Base-by-base conservation (phyloP, 2,329 filamentous ascomycete species). In the Juglanconis oblonga region DNA sequence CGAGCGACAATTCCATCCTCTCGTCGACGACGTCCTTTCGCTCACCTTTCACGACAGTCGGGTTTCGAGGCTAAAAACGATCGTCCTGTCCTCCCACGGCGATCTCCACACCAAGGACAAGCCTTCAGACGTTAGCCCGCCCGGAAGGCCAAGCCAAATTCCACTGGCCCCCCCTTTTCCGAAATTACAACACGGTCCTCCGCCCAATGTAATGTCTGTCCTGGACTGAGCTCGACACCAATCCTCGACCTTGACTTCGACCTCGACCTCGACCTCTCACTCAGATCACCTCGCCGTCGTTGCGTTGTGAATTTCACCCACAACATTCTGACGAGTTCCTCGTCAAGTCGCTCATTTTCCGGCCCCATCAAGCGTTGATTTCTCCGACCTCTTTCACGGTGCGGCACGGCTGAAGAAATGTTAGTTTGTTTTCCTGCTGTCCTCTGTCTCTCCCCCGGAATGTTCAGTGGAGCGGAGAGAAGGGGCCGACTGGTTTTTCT, bases 301-400 rank as follows among this genome's bases (percentile, higher is more conserved):
- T 62, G 64, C 59, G 65, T 64, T 53, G 57, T 60, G 59, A 55
- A n/a, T 54, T 47, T 33, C 42, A 35, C 49, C 55, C 55, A 11
- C 55, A 38, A 57, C 64, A 61, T 64, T 70, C 71, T 67, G 76
- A 77, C 77, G 75, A 77, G 58, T 67, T 73, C 74, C 70, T 76
- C 76, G 77, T 79, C 77, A 71, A 75, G 75, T 76, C 78, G 69
- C 77, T 80, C 77, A 64, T 78, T 79, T 78, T 68, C 64, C 63
- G 65, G 57, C 57, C 62, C 59, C 64, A 63, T 66, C 66, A 57
- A 68, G 68, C 67, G 63, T 64, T 68, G 62, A 56, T 64, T 47
- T 36, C 35, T 47, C 14, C 4, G 10, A 33, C 14, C n/a, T 33
- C 50, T 55, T 35, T 59, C 11, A 17, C 38, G 17, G 52, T 51